A percentile compares a stretch with the other conserved stretches of the same genome.
These are phyloP conservation scores for Capsella rubella DNA, from an alignment of 441 rosid species.

Conservation along the genomic window DNA sequence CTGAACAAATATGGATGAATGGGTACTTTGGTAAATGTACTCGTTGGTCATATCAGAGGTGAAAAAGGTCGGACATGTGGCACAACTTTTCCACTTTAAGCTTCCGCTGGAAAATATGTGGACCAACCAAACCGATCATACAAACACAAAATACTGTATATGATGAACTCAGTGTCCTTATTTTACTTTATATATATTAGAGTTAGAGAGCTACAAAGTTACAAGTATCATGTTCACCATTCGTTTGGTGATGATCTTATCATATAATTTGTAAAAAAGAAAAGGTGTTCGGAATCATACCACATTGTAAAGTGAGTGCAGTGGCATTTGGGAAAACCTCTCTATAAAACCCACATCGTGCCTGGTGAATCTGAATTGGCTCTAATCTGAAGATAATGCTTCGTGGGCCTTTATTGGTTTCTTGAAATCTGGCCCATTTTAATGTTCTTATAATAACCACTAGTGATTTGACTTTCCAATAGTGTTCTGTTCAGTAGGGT, in stretches of 20 bases:
- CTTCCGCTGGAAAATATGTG: slow-evolving; percentile 30
- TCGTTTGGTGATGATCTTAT: background rate
- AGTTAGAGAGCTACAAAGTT: background rate
- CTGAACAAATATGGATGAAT: background rate
- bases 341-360: background rate
- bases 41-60: slow-evolving; percentile 13
- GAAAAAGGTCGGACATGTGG: slow-evolving; percentile 34
- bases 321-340: background rate
- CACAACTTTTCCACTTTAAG: slow-evolving; percentile 28
- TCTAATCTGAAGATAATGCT: slow-evolving; percentile 1
- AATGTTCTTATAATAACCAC: background rate
- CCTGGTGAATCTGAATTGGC: background rate
- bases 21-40: slow-evolving; percentile 3
- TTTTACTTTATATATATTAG: background rate
- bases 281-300: background rate
- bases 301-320: background rate
- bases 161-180: background rate
- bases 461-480: background rate
- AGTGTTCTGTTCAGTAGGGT: background rate
- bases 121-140: slow-evolving; percentile 4
- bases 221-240: slow-evolving; percentile 2
- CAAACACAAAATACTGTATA: slow-evolving; percentile 6
- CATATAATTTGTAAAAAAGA: background rate
- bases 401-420: slow-evolving; percentile 8
- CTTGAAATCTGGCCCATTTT: slow-evolving; percentile 5